A percentile compares a stretch with the other conserved stretches of the same genome.
These are phyloP conservation scores for Onygenales sp. DNA, from an alignment of 2,329 filamentous ascomycete species.

Conservation along the genomic window DNA sequence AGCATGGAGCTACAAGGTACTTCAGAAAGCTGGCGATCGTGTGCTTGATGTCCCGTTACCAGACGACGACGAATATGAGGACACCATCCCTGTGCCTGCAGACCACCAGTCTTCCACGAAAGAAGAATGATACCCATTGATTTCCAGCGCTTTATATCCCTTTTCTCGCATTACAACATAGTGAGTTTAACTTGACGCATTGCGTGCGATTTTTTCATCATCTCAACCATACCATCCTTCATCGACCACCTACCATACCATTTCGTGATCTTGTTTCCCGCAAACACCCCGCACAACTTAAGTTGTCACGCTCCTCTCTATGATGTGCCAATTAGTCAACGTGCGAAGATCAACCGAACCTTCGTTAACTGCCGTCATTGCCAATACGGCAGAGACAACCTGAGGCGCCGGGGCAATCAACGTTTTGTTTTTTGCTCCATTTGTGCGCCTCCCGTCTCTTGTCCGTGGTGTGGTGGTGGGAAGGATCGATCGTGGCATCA, in stretches of 20 bases:
- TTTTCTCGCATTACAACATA: not conserved
- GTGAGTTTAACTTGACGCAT: not conserved
- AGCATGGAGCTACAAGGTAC: slow-evolving; percentile 58
- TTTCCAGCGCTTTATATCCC: slow-evolving; percentile 1
- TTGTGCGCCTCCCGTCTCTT: slow-evolving; percentile 4
- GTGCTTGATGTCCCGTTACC: slow-evolving; percentile 62
- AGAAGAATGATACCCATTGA: slow-evolving; percentile 14
- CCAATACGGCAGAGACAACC: not conserved
- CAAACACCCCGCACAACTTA: slow-evolving; percentile 65
- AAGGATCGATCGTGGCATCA: slow-evolving; percentile 6
- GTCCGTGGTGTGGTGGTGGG: slow-evolving; percentile 6
- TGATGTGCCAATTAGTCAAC: slow-evolving; percentile 94
- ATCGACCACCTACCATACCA: not conserved
- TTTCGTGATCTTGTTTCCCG: not conserved
- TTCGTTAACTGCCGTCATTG: slow-evolving; percentile 22
- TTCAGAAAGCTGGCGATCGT: slow-evolving; percentile 67
- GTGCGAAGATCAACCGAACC: slow-evolving; percentile 64
- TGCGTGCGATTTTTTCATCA: not conserved
- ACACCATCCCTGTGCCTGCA: slow-evolving; percentile 8
- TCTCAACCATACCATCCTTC: not conserved
- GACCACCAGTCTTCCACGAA: slow-evolving; percentile 17
- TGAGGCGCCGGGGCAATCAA: slow-evolving; percentile 1
- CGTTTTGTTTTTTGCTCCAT: slow-evolving; percentile 9
- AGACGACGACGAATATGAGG: slow-evolving; percentile 45
- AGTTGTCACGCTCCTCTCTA: slow-evolving; percentile 80